Evolutionary conservation across 225 moss, liverwort and hornwort species (phyloP), one percentile per base, ranked within the genome.

Genomic region (Marchantia polymorpha): DNA sequence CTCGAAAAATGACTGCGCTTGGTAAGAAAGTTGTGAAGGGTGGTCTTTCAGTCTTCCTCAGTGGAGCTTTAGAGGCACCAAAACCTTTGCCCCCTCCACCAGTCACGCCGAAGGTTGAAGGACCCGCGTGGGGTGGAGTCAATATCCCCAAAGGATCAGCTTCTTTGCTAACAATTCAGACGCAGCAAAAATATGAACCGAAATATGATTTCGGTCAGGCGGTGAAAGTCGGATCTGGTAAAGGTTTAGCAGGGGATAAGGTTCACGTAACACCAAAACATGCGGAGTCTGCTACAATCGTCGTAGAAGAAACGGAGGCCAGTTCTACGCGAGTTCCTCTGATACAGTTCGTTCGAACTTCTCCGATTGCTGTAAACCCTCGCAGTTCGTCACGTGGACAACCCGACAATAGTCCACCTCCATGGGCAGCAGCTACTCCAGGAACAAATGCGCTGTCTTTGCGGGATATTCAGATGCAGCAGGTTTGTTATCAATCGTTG

Each of bases 21-120:
- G 82, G 82, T 15, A 83, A 81, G 75, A 85, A 79, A 72, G 85
- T 73, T 14, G 80, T 93, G 63, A 97, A 90, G 78, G 94, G 97
- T 23, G 97, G 93, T 4, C 90, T 97, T 76, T 97, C 97, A 56
- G 91, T 94, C 84, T 97, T 97, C 77, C 89, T 97, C 27, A 97
- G 94, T 76, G 97, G 97, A 73, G 94, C 91, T 31, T 84, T 97
- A 76, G 97, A 97, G 82, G 92, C 89, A 49, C 82, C 89, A 81
- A 85, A 87, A 8, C 78, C 81, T 64, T 88, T 87, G 16, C 76
- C 87, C 58, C 90, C 87, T 72, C 64, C 88, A 68, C 93, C 92
- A 56, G 80, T 82, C 22, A 80, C 55, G 49, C 90, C 89, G 13
- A 95, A 94, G 85, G 87, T 85, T 51, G 94, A 99, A 77, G 91